These are phyloP conservation scores for Zalerion maritima DNA, from an alignment of 495 filamentous ascomycete genomes.

Conservation along the genomic window DNA sequence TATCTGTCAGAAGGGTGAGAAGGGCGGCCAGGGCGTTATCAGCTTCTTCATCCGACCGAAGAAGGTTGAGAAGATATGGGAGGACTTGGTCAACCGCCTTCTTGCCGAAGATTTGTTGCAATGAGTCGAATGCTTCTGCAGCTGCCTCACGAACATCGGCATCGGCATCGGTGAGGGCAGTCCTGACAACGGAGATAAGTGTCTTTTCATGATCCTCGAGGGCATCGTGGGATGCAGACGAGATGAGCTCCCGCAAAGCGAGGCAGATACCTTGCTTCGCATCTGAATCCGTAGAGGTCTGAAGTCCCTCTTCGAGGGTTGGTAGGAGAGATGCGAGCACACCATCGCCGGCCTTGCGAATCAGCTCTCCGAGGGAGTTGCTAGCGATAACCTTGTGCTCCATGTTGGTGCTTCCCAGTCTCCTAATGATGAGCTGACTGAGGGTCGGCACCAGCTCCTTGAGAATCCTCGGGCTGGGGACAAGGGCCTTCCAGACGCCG, in stretches of 20 bases:
- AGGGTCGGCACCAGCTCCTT: conserved; percentile 92
- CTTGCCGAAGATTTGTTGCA: conserved; percentile 90
- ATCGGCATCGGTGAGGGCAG: conserved; percentile 80
- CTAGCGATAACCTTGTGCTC: conserved; percentile 97
- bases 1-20: conserved; percentile 82
- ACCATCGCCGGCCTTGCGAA: conserved; percentile 89
- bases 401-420: conserved; percentile 89
- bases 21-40: conserved; percentile 86
- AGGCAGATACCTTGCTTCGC: conserved; percentile 96
- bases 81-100: conserved; percentile 86
- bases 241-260: conserved; percentile 81
- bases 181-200: conserved; percentile 84
- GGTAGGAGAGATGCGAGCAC: conserved; percentile 79
- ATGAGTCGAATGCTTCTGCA: conserved; percentile 87
- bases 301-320: conserved; percentile 83
- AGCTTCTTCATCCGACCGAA: conserved; percentile 72
- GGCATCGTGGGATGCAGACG: conserved; percentile 76
- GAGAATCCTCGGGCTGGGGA: conserved; percentile 80
- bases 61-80: conserved; percentile 74
- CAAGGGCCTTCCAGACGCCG: conserved; percentile 90
- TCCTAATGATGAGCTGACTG: conserved; percentile 84
- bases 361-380: conserved; percentile 89
- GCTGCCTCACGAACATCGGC: conserved; percentile 87
- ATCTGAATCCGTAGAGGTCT: conserved; percentile 78
- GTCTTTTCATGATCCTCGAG: conserved; percentile 92